These are phyloP conservation scores for Penicillium vulpinum DNA, from an alignment of 2,329 filamentous ascomycete species.

Conservation along the genomic window DNA sequence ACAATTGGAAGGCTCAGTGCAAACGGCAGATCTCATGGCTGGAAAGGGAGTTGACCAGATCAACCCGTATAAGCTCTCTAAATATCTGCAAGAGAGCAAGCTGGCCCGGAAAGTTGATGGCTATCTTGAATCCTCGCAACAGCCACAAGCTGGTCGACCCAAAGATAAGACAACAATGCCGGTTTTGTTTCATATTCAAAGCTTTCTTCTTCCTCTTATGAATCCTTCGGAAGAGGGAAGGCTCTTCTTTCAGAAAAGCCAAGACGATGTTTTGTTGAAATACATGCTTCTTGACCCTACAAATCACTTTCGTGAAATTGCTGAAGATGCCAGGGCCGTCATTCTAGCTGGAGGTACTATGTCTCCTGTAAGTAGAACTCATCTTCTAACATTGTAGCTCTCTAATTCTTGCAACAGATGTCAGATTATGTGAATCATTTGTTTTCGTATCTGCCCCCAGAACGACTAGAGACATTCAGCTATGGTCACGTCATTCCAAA, in stretches of 20 bases:
- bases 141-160: slow-evolving; percentile 43
- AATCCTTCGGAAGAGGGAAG: slow-evolving; percentile 73
- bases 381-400: not conserved
- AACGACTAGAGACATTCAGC: slow-evolving; percentile 75
- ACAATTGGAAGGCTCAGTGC: slow-evolving; percentile 65
- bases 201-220: slow-evolving; percentile 76
- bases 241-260: slow-evolving; percentile 56
- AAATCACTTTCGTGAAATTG: slow-evolving; percentile 84
- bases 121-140: slow-evolving; percentile 67
- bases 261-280: slow-evolving; percentile 61
- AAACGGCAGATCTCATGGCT: slow-evolving; percentile 70
- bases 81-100: slow-evolving; percentile 88
- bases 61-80: slow-evolving; percentile 83
- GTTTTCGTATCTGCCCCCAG: slow-evolving; percentile 69
- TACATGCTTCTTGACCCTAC: slow-evolving; percentile 91
- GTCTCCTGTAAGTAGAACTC: slow-evolving; percentile 64
- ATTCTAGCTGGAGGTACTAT: slow-evolving; percentile 94
- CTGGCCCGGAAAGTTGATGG: slow-evolving; percentile 92
- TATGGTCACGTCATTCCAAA: slow-evolving; percentile 92
- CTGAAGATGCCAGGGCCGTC: slow-evolving; percentile 79
- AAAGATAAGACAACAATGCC: slow-evolving; percentile 45
- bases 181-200: slow-evolving; percentile 63
- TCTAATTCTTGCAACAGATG: slow-evolving; percentile 54
- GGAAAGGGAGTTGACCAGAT: slow-evolving; percentile 92
- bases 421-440: slow-evolving; percentile 84